Evolutionary conservation across 768 basidiomycete genomes (phyloP).

Genomic region (Amanita inopinata): DNA sequence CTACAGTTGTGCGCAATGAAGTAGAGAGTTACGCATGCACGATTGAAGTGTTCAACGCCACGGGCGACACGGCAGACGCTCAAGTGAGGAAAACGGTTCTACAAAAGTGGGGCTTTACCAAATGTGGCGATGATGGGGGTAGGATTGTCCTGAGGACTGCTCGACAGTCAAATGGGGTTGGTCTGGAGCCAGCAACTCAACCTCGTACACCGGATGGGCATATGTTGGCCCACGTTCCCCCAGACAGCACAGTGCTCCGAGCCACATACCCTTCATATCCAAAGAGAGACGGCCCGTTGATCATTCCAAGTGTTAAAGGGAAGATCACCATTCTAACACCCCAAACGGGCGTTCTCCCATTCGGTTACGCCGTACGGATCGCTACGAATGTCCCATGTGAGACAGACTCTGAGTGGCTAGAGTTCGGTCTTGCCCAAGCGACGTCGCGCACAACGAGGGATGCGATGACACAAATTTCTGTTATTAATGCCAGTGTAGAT

Average conservation of each 20-base stretch:
- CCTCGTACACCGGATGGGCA: slow-evolving; percentile 28
- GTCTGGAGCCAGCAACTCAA: slow-evolving; percentile 14
- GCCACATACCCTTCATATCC: slow-evolving; percentile 19
- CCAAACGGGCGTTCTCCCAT: slow-evolving; percentile 21
- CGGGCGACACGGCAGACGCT: slow-evolving; percentile 47
- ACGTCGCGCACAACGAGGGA: slow-evolving; percentile 28
- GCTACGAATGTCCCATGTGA: slow-evolving; percentile 46
- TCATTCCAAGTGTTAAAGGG: slow-evolving; percentile 50
- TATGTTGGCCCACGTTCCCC: slow-evolving; percentile 19
- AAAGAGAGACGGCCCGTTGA: slow-evolving; percentile 44
- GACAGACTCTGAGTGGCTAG: slow-evolving; percentile 61
- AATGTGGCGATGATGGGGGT: slow-evolving; percentile 52
- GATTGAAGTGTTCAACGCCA: slow-evolving; percentile 55
- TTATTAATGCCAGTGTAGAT: slow-evolving; percentile 52
- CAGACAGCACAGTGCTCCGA: slow-evolving; percentile 18
- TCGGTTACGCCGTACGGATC: slow-evolving; percentile 52
- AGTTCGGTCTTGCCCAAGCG: slow-evolving; percentile 51
- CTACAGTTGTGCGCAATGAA: slow-evolving; percentile 53
- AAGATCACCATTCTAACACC: slow-evolving; percentile 42
- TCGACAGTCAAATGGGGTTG: slow-evolving; percentile 13
- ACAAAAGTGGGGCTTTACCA: slow-evolving; percentile 47
- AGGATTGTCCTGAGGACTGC: slow-evolving; percentile 42
- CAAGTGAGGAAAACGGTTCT: slow-evolving; percentile 57
- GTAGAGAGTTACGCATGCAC: slow-evolving; percentile 30
- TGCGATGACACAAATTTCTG: slow-evolving; percentile 9